Evolutionary conservation across 2,329 filamentous ascomycete genomes (phyloP).

Genomic region (Penicillium palitans): DNA sequence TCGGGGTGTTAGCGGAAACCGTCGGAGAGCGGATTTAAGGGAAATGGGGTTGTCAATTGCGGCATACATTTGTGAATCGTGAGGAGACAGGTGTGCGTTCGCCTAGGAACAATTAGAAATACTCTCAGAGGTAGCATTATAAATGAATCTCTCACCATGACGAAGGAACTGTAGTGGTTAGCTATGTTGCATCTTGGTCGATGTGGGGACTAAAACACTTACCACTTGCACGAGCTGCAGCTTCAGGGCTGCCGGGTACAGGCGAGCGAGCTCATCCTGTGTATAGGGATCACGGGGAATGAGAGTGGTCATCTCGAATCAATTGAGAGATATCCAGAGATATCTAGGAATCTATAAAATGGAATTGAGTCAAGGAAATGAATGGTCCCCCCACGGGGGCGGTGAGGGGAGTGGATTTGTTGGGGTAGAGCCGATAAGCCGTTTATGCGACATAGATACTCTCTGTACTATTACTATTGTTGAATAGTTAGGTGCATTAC

Average conservation of each 20-base stretch:
- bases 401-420: constrained; percentile 19
- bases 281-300: constrained; percentile 74
- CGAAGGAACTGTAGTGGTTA: constrained; percentile 59
- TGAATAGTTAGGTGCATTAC: background rate
- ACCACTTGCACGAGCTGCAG: constrained; percentile 87
- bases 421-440: constrained; percentile 5
- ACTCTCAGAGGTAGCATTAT: background rate
- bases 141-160: constrained; percentile 59
- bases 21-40: constrained; percentile 1
- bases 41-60: constrained; percentile 1
- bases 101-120: constrained; percentile 40
- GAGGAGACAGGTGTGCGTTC: constrained; percentile 81
- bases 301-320: constrained; percentile 70
- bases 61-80: constrained; percentile 74
- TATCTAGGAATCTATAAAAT: constrained; percentile 1
- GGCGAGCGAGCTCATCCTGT: constrained; percentile 71
- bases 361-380: constrained; percentile 12
- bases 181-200: background rate
- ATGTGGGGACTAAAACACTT: constrained; percentile 28
- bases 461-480: background rate
- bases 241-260: constrained; percentile 79
- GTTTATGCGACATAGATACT: background rate
- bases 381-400: constrained; percentile 11
- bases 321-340: background rate
- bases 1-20: constrained; percentile 13